Percentiles rank a stretch among this genome's conserved stretches.
Conservation (phyloP, 2,329 filamentous ascomycete species). For the Fusarium continuum region DNA sequence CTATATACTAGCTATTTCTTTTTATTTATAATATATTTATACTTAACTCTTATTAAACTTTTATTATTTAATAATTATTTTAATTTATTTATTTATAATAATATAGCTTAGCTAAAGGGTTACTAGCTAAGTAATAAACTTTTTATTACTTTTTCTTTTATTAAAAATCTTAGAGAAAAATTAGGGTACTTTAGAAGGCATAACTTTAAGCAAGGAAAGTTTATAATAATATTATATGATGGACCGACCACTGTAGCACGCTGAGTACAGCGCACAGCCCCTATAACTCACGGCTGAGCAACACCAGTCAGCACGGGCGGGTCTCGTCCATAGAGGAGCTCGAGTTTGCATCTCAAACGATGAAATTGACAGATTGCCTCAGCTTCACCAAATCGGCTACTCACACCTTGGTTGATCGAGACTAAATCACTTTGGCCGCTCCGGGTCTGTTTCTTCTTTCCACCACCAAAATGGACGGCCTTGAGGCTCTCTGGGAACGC, state of each 20-base stretch:
- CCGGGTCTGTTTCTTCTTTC: background rate
- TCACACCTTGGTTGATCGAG: background rate
- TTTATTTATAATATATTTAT: too few species aligned
- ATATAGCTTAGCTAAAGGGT: too few species aligned
- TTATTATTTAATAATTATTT: too few species aligned
- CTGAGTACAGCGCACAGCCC: slow-evolving; percentile 30
- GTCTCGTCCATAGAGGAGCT: slow-evolving; percentile 30
- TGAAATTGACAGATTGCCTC: slow-evolving; percentile 33
- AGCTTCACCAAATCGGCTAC: background rate
- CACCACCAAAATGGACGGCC: slow-evolving; percentile 23
- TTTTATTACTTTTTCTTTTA: too few species aligned
- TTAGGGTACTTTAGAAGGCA: too few species aligned
- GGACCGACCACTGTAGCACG: slow-evolving; percentile 2
- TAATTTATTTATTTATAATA: too few species aligned
- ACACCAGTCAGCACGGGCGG: slow-evolving; percentile 30
- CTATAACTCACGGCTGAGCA: slow-evolving; percentile 11
- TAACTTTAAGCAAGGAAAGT: too few species aligned
- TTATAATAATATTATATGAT: too few species aligned
- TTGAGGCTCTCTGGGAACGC: slow-evolving; percentile 14
- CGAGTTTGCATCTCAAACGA: slow-evolving; percentile 8
- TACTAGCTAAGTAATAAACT: too few species aligned
- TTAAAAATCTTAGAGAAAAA: too few species aligned
- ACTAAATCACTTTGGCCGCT: background rate
- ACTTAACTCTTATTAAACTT: too few species aligned
- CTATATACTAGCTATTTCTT: too few species aligned